These are phyloP conservation scores for Stropharia rugosoannulata DNA, from an alignment of 768 basidiomycete species.

Conservation along the genomic window DNA sequence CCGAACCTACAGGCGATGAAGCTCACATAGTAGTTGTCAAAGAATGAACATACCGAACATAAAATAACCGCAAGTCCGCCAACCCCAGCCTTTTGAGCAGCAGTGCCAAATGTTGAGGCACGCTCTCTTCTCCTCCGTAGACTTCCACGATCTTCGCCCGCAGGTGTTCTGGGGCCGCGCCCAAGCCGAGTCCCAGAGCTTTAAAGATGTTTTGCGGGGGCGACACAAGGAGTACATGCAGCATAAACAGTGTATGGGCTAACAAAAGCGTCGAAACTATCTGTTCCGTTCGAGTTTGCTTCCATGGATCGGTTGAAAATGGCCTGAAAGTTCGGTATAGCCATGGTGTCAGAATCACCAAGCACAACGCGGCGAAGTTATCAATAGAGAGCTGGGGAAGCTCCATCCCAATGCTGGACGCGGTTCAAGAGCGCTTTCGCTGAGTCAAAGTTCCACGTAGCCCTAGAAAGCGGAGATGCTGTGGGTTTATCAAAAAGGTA, in stretches of 20 bases:
- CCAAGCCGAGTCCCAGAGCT: conserved; percentile 52
- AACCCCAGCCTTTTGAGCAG: conserved; percentile 56
- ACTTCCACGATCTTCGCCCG: conserved; percentile 39
- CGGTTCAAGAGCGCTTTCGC: background rate
- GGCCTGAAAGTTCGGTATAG: conserved; percentile 18
- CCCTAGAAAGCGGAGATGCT: background rate
- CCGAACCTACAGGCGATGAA: conserved; percentile 50
- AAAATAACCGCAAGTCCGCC: conserved; percentile 56
- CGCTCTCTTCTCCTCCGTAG: conserved; percentile 33
- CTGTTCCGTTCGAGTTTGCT: conserved; percentile 10
- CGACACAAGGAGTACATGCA: conserved; percentile 43
- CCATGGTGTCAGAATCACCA: conserved; percentile 26
- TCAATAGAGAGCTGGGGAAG: conserved; percentile 22
- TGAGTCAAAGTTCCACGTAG: conserved; percentile 11
- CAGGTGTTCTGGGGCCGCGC: conserved; percentile 51
- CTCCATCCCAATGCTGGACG: conserved; percentile 8
- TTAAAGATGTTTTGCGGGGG: conserved; percentile 65
- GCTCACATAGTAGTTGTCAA: background rate
- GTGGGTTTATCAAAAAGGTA: background rate
- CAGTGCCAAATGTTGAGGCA: conserved; percentile 48
- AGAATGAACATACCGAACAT: conserved; percentile 49
- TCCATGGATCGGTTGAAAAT: conserved; percentile 9
- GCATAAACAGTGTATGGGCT: conserved; percentile 48
- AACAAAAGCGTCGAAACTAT: conserved; percentile 37
- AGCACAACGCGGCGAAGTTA: conserved; percentile 18